Conservation (phyloP, 331 rosid species). For the Spiraea crenata region DNA sequence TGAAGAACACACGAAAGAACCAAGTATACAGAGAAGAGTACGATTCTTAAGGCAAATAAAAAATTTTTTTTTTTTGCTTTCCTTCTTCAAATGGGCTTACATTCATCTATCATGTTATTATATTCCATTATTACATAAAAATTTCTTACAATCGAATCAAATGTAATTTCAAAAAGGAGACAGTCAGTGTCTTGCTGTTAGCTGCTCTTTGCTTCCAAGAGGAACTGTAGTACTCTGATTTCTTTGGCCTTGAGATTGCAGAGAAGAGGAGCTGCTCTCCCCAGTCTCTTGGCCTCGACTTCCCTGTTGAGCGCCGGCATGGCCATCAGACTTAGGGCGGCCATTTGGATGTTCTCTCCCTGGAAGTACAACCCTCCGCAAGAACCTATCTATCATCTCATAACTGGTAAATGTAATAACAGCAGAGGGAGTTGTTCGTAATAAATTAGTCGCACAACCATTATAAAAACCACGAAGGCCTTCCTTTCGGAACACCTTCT, state of each 20-base stretch:
- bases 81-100: conserved; percentile 15
- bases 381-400: conserved; percentile 80
- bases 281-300: conserved; percentile 21
- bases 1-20: background rate
- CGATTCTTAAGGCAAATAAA: background rate
- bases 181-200: conserved; percentile 51
- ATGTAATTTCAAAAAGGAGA: conserved; percentile 14
- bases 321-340: conserved; percentile 27
- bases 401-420: conserved; percentile 90
- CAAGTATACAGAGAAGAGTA: background rate
- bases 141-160: conserved; percentile 15
- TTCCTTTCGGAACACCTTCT: conserved; percentile 77
- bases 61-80: background rate
- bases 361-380: conserved; percentile 39
- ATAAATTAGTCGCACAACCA: conserved; percentile 82
- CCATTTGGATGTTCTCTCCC: conserved; percentile 38
- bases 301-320: conserved; percentile 22
- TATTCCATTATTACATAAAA: conserved; percentile 29
- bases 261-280: conserved; percentile 13
- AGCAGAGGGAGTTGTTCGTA: conserved; percentile 94
- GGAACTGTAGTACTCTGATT: conserved; percentile 44
- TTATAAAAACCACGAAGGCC: conserved; percentile 84
- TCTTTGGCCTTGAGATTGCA: conserved; percentile 45
- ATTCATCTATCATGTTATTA: conserved; percentile 19
- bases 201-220: conserved; percentile 56